phyloP scores from a whole-genome alignment of 129 eudicot genomes.

The Centaurea solstitialis region DNA sequence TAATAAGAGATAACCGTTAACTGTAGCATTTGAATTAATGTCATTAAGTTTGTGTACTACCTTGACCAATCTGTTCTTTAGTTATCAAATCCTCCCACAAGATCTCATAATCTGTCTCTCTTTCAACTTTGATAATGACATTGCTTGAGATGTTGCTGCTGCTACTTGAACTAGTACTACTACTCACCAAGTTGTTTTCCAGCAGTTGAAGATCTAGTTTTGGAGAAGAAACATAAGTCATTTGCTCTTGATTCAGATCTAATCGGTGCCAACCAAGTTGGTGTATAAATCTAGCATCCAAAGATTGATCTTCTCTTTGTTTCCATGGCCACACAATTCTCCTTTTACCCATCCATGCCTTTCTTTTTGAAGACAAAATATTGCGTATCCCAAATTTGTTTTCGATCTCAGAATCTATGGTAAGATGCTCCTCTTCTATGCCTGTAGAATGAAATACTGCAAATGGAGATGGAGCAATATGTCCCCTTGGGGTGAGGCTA shows the following conservation, averaged over 20 bases:
- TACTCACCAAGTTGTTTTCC: constrained; percentile 3
- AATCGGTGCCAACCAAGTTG: constrained; percentile 14
- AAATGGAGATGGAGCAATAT: constrained; percentile 40
- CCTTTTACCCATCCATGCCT: constrained; percentile 65
- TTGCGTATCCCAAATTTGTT: constrained; percentile 53
- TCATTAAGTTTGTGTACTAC: constrained; percentile 29
- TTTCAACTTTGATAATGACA: constrained; percentile 49
- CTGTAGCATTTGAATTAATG: too few relatives aligned
- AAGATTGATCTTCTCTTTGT: constrained; percentile 25
- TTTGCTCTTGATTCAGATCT: constrained; percentile 3
- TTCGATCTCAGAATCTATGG: constrained; percentile 51
- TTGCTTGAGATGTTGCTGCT: constrained; percentile 41
- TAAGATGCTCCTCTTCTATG: constrained; percentile 38
- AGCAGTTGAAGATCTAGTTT: neutral
- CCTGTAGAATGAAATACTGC: constrained; percentile 45
- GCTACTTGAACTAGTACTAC: constrained; percentile 70
- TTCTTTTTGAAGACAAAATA: constrained; percentile 62
- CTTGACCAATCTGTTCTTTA: constrained; percentile 77
- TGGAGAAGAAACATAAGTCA: neutral
- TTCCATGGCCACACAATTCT: constrained; percentile 66
- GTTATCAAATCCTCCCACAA: constrained; percentile 76
- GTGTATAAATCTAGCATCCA: neutral
- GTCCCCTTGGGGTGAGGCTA: constrained; percentile 54
- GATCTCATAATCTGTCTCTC: constrained; percentile 65
- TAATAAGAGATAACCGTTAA: neutral